Evolutionary conservation across 495 filamentous ascomycete species (phyloP), one percentile per base, ranked within the genome.

Genomic region (Penicillium cinerascens): DNA sequence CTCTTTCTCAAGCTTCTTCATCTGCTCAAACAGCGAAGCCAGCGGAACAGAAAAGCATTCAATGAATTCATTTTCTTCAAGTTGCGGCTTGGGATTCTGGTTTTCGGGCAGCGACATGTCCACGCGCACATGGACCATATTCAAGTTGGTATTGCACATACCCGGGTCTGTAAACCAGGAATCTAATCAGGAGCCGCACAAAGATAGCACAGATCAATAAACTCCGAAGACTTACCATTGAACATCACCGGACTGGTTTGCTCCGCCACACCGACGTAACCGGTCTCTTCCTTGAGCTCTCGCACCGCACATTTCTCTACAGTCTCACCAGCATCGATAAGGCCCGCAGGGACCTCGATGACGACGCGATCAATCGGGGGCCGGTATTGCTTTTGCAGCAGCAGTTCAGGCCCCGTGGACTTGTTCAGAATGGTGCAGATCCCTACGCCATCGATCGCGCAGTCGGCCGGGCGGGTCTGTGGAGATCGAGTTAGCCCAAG

Each of bases 281-380:
- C 93, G 0, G 93, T 96, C 70, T 98, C 93, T 69, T 98, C 93
- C 57, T 83, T 90, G 52, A 98, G 76, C 63, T 97, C 92, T n/a
- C 92, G 77, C 13, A 95, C 78, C 7, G 92, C 92, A 47, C 87
- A 87, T 52, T 87, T 68, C 59, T 91, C 87, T 1, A 86, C 81
- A 0, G 82, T 87, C 67, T 96, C 92, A 25, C 81, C 83, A 7
- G 83, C 85, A 69, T 97, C 92, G 13, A 96, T 82, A 8, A 97
- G 70, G 0, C 92, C 92, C 3, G 92, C 92, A 0, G 92, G 92
- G 2, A 95, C 78, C 64, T 96, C 92, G 51, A 96, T 87, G 29
- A 82, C 80, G 22, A 88, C 73, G 55, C 87, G 87, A 56, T 88
- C 82, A 37, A 95, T 74, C 0, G 92, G 92, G 1, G 92, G 91